Conservation (phyloP, 169 alveolate species). For the Plasmodium vinckei region DNA sequence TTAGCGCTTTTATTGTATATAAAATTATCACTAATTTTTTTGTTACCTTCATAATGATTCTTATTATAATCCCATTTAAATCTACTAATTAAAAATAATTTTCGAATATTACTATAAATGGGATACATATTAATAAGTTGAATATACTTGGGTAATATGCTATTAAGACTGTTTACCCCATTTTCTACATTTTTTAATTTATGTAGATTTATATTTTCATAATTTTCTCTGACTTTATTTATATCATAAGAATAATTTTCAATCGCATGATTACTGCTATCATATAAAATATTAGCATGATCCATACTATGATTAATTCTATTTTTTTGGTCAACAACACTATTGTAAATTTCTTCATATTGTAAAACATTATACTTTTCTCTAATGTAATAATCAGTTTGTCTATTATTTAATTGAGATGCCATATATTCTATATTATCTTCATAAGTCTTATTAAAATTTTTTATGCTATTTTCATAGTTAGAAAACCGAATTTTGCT, state of each 20-base stretch:
- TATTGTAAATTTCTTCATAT: conserved; percentile 24
- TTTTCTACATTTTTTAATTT: conserved; percentile 6
- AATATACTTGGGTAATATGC: conserved; percentile 23
- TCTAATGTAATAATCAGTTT: background rate
- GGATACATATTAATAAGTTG: conserved; percentile 35
- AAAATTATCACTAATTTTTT: background rate
- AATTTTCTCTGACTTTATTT: background rate
- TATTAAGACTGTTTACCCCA: conserved; percentile 13
- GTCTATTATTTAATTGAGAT: background rate
- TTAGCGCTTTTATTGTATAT: background rate
- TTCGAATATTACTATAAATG: conserved; percentile 7
- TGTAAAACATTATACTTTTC: conserved; percentile 10
- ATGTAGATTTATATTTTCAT: background rate
- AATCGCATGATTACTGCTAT: background rate
- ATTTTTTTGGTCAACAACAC: conserved; percentile 1
- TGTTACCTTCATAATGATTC: background rate
- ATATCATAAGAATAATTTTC: background rate
- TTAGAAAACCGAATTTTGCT: background rate
- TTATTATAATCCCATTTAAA: conserved; percentile 3
- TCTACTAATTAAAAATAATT: conserved; percentile 17
- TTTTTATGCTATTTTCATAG: background rate
- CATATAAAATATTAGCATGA: too few relatives aligned
- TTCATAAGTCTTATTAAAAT: background rate
- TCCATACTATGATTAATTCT: too few relatives aligned
- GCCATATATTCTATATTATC: background rate